Evolutionary conservation across 768 basidiomycete genomes (phyloP), one percentile per base, ranked within the genome.

Genomic region (Termitomyces sp.): DNA sequence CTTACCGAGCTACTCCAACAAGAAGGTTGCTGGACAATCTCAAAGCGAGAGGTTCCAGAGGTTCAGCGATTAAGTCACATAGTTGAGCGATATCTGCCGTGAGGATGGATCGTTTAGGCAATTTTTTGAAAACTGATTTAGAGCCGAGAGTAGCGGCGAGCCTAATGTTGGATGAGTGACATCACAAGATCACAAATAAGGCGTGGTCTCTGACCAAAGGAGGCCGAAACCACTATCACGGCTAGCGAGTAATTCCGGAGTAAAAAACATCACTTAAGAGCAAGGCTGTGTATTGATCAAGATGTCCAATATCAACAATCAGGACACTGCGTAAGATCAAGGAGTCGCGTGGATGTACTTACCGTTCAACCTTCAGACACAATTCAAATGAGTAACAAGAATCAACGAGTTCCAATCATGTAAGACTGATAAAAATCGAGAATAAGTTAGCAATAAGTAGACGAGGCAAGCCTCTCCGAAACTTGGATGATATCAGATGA

Each of bases 71-170:
- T 38, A 93, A 77, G 37, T 77, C 80, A 67, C 93, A 96, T 64
- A 95, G 70, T 67, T 88, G 81, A 34, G 82, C 69, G 45, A 96
- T 92, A 68, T 96, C 87, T 35, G 92, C 90, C 3, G 82, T 85
- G 62, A 91, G 74, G n/a, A 95, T 86, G 52, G 90, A 89, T 59
- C 86, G 83, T 67, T 82, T 87, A 3, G 91, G 87, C 4, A 96
- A 73, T 64, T 87, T 93, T 64, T 82, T 90, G 70, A 93, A 89
- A 14, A 83, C 81, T n/a, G 90, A 88, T 71, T 86, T 88, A 8
- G 92, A 85, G 41, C 93, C 93, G 22, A 95, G 75, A 1, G 93
- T 96, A 1, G 93, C 93, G 8, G 91, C 91, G 22, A 96, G 83
- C 93, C 93, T 96, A n/a, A n/a, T n/a, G n/a, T n/a, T n/a, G 28